phyloP scores from a whole-genome alignment of 352 stramenopile genomes.

The Pythium brachiatum region DNA sequence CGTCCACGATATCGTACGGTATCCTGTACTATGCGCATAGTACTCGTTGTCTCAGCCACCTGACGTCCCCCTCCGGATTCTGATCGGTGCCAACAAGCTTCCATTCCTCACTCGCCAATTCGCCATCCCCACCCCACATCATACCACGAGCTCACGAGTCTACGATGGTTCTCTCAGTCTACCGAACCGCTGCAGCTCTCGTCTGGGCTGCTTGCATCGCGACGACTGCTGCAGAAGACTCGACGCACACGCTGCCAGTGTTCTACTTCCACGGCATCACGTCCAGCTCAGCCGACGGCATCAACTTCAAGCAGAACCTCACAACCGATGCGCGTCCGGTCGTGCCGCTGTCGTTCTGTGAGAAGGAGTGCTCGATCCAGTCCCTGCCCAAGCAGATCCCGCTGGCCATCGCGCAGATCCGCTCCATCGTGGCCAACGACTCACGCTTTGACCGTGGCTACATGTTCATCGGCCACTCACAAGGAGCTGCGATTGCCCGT shows the following conservation, averaged over 20 bases:
- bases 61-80: too few species aligned
- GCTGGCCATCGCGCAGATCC: constrained; percentile 45
- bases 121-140: too few species aligned
- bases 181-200: background rate
- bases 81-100: too few species aligned
- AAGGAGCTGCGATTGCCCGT: constrained; percentile 36
- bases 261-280: constrained; percentile 56
- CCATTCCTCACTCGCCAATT: background rate
- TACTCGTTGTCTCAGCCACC: too few species aligned
- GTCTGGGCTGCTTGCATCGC: background rate
- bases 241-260: constrained; percentile 28
- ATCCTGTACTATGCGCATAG: too few species aligned
- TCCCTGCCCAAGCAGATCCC: constrained; percentile 32
- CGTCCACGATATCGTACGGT: too few species aligned
- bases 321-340: constrained; percentile 34
- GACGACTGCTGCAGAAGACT: background rate
- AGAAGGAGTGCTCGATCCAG: constrained; percentile 29
- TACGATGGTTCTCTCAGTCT: background rate
- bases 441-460: constrained; percentile 41
- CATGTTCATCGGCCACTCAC: constrained; percentile 48
- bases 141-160: too few species aligned
- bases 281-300: constrained; percentile 25
- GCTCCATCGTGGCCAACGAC: constrained; percentile 29
- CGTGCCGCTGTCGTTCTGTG: constrained; percentile 37
- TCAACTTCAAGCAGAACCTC: constrained; percentile 37